phyloP scores from a whole-genome alignment of 305 asterid genomes.

The Solanum hybrid region DNA sequence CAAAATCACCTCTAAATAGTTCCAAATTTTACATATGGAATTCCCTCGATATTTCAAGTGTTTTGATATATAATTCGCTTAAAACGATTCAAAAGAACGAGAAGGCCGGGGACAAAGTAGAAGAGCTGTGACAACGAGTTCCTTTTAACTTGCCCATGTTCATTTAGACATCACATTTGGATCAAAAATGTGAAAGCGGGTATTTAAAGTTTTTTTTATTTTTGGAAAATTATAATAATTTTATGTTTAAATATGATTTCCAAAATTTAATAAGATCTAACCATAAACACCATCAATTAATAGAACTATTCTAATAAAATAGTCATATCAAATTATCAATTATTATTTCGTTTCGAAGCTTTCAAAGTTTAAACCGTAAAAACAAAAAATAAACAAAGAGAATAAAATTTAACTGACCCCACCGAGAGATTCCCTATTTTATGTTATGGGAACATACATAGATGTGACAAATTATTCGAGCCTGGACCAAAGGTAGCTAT shows the following conservation, averaged over 20 bases:
- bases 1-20: background rate
- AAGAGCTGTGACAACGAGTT: background rate
- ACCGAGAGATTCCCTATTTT: background rate
- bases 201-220: too few species aligned
- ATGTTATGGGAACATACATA: background rate
- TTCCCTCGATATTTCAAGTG: rapidly evolving
- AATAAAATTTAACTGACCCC: background rate
- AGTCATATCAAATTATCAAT: background rate
- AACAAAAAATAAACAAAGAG: background rate
- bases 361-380: background rate
- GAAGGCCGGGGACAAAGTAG: background rate
- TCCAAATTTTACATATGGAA: too few species aligned
- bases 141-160: background rate
- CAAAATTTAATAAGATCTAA: background rate
- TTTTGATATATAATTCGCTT: too few species aligned
- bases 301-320: background rate
- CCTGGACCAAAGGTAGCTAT: background rate
- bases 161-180: background rate
- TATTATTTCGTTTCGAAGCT: background rate
- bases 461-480: background rate
- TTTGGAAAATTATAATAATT: too few species aligned
- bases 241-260: background rate
- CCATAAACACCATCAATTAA: background rate
- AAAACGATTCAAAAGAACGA: background rate
- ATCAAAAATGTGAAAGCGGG: background rate